phyloP scores from a whole-genome alignment of 2,329 filamentous ascomycete genomes.

The Aureobasidium sp. region DNA sequence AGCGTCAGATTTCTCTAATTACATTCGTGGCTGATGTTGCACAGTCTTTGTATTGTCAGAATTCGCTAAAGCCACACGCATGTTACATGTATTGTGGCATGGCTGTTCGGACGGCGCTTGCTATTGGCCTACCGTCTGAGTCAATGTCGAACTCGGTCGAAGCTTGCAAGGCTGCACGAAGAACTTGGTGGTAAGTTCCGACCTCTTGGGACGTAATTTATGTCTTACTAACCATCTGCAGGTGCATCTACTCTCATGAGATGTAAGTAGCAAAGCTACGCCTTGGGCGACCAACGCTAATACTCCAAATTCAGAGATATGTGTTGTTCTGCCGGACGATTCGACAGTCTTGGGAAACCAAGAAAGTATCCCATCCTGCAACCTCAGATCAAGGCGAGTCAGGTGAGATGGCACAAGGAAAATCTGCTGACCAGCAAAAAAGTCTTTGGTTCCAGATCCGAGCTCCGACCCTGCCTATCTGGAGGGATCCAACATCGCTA shows the following conservation, averaged over 20 bases:
- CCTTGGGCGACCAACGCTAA: background rate
- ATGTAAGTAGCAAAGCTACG: background rate
- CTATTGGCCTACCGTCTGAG: conserved; percentile 17
- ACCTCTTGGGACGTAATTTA: background rate
- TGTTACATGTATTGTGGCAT: conserved; percentile 19
- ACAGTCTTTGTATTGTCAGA: conserved; percentile 19
- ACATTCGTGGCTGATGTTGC: background rate
- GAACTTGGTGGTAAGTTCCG: conserved; percentile 16
- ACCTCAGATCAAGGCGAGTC: conserved; percentile 1
- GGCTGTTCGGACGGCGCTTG: conserved; percentile 18
- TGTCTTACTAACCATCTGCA: background rate
- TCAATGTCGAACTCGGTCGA: conserved; percentile 8
- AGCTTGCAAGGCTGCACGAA: conserved; percentile 5
- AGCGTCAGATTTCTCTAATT: background rate
- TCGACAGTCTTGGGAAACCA: conserved; percentile 27
- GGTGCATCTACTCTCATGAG: conserved; percentile 1
- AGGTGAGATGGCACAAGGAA: no score
- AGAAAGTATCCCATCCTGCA: conserved; percentile 23
- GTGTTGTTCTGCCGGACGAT: conserved; percentile 27
- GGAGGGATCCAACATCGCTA: background rate
- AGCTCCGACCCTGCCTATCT: background rate
- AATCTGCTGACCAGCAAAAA: background rate
- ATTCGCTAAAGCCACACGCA: conserved; percentile 19
- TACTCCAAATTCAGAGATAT: conserved; percentile 23
- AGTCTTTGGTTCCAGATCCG: background rate